Percentiles rank a stretch among this genome's conserved stretches.
Conservation (phyloP, 805 yeast genomes). For the Osmozyma mogii region DNA sequence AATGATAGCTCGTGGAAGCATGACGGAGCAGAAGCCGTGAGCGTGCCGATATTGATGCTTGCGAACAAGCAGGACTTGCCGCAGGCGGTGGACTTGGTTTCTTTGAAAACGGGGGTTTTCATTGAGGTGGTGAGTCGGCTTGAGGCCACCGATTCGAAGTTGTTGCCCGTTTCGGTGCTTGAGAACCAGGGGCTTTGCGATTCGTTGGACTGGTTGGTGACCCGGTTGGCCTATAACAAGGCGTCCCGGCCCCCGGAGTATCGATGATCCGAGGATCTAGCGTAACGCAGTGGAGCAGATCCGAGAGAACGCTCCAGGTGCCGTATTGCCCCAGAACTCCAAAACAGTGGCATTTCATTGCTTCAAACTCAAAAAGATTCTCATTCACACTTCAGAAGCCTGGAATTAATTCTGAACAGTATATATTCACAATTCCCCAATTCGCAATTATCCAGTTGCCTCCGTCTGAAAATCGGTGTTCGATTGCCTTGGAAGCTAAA, state of each 20-base stretch:
- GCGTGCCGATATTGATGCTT: constrained; percentile 86
- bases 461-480: no score
- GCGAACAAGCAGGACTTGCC: constrained; percentile 87
- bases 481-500: no score
- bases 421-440: no score
- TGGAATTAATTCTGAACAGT: no score
- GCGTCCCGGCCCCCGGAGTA: constrained; percentile 52
- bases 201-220: constrained; percentile 81
- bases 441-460: no score
- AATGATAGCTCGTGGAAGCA: constrained; percentile 35
- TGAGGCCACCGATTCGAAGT: constrained; percentile 86
- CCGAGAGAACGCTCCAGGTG: no score
- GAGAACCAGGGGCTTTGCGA: constrained; percentile 79
- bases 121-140: constrained; percentile 73
- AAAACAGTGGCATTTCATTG: no score
- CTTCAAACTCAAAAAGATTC: no score
- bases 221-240: constrained; percentile 64
- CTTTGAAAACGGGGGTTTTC: constrained; percentile 75
- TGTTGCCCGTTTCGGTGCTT: constrained; percentile 81
- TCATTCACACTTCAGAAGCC: no score
- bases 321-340: no score
- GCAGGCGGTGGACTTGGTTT: constrained; percentile 37
- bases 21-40: constrained; percentile 24
- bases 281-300: no score
- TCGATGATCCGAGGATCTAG: no score